Evolutionary conservation across 2,329 filamentous ascomycete genomes (phyloP).

Genomic region (Fusarium virguliforme): DNA sequence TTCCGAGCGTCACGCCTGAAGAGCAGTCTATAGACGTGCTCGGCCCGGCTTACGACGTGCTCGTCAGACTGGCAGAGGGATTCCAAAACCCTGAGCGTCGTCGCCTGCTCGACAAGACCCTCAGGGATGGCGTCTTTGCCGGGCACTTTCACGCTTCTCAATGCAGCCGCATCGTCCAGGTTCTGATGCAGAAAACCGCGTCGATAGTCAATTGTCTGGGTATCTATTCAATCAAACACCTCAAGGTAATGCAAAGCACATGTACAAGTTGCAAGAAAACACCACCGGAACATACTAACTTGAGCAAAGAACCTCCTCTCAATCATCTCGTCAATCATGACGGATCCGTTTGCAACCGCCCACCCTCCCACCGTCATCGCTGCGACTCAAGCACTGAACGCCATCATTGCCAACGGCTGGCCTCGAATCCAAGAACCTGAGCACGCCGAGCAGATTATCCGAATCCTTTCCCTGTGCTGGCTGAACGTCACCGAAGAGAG

Average conservation of each 20-base stretch:
- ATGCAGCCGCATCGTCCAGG: conserved; percentile 69
- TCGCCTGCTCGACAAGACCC: conserved; percentile 67
- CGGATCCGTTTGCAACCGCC: conserved; percentile 77
- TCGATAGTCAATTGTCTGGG: conserved; percentile 71
- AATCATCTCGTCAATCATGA: conserved; percentile 75
- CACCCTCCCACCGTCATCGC: conserved; percentile 69
- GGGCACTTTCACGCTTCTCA: conserved; percentile 73
- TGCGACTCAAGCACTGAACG: conserved; percentile 69
- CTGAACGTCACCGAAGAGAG: conserved; percentile 67
- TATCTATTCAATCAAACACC: conserved; percentile 76
- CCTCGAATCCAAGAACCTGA: conserved; percentile 71
- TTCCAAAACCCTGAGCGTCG: conserved; percentile 50
- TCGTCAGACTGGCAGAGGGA: conserved; percentile 70
- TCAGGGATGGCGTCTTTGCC: conserved; percentile 71
- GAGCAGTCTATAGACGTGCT: conserved; percentile 78
- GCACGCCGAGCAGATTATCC: conserved; percentile 76
- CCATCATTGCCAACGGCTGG: conserved; percentile 76
- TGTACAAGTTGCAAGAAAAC: conserved; percentile 6
- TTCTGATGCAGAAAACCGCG: conserved; percentile 68
- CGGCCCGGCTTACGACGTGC: conserved; percentile 74
- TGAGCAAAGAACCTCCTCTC: conserved; percentile 73
- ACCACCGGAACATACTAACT: conserved; percentile 4
- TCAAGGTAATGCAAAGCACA: conserved; percentile 66
- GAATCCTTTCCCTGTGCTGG: conserved; percentile 76
- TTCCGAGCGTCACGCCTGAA: conserved; percentile 84